Conservation (phyloP, 1,284 basidiomycete species). For the Kalmanozyma brasiliensis region DNA sequence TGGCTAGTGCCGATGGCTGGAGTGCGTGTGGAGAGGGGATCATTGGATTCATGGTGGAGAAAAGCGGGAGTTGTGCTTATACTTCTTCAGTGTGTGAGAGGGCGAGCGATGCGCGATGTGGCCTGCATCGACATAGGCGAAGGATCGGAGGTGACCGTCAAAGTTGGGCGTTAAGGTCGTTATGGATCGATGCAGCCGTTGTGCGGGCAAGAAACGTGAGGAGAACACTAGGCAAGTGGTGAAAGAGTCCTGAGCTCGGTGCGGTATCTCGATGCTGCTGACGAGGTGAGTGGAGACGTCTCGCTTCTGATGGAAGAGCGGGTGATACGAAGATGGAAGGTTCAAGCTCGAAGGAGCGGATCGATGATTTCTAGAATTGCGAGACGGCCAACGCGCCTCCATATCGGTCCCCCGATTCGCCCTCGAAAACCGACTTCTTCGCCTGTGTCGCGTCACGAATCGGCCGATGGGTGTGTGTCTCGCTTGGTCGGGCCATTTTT, state of each 20-base stretch:
- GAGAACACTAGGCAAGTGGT: too few species aligned
- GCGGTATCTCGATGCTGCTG: neutral
- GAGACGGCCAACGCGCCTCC: neutral
- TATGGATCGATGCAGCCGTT: neutral
- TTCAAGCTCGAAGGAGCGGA: neutral
- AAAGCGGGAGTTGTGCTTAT: too few species aligned
- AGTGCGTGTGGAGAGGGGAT: conserved; percentile 42
- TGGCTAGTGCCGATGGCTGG: conserved; percentile 44
- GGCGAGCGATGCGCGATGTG: too few species aligned
- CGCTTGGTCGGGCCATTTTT: too few species aligned
- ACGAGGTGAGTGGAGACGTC: neutral
- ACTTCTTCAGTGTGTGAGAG: too few species aligned
- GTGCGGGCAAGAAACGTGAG: too few species aligned
- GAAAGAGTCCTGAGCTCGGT: too few species aligned
- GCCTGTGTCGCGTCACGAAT: neutral
- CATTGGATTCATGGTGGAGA: conserved; percentile 31
- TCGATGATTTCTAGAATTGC: neutral
- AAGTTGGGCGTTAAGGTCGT: too few species aligned
- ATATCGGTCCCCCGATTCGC: conserved; percentile 5
- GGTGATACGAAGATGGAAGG: conserved; percentile 1
- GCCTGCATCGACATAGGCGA: neutral
- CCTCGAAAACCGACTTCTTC: too few species aligned
- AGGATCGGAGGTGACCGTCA: too few species aligned
- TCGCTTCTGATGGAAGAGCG: neutral
- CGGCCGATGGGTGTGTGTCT: too few species aligned